Base-by-base conservation (phyloP, 768 basidiomycete species). In the Lepiota brunneoincarnata region DNA sequence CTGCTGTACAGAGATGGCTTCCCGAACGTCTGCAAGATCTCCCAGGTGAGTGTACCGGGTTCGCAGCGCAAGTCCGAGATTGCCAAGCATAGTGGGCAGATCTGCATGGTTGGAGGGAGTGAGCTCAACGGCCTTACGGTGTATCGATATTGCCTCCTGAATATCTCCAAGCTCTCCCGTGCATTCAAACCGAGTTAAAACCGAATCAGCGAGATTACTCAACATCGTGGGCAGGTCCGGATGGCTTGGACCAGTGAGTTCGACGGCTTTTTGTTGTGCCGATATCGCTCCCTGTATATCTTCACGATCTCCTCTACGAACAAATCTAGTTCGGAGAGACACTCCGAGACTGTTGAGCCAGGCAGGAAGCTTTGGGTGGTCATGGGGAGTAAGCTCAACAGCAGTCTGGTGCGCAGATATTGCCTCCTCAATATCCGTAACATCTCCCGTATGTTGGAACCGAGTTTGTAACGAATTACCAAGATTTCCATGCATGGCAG, bases 391-490 rank as follows among this genome's bases (percentile, higher is more conserved):
- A 12, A 57, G 44, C 3, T 23, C 9, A 0, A 60, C 41, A n/a
- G 58, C 61, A 7, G 23, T 46, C 21, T 59, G 26, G 2, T 53
- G 34, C 10, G 28, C 24, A 7, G 34, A 38, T n/a, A 66, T 49
- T 15, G 58, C 51, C 39, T 60, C 28, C 12, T 52, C 51, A 26
- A 64, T 42, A 48, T 68, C 61, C 1, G 24, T 31, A n/a, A 46
- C 17, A 34, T 61, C 50, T 26, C 58, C 58, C 31, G 47, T 53
- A 2, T 20, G 38, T 34, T 59, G 49, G 41, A 57, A 63, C 5
- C 60, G 54, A 34, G 17, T 12, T 9, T 18, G 6, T 31, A 56
- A 55, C 17, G 57, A 55, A 26, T 17, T 47, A 14, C 54, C 61
- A 28, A 62, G 57, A 31, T 53, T 54, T 10, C 14, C 14, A 11